Evolutionary conservation across 441 rosid species (phyloP).

Genomic region (Corymbia calophylla): DNA sequence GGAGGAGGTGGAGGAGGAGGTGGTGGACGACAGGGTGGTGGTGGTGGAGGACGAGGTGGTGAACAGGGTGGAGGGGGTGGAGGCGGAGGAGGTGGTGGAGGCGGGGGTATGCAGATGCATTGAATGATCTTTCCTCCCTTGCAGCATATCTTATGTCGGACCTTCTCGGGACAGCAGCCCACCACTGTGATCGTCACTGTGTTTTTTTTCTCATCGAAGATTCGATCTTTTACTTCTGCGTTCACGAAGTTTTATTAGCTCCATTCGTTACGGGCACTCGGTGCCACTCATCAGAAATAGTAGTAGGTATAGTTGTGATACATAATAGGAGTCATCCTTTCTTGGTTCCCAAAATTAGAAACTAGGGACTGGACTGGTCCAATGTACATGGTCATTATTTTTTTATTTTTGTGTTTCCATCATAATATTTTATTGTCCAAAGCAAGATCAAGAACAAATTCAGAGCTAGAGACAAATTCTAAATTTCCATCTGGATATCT

Average conservation of each 20-base stretch:
- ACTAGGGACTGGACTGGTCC: no score
- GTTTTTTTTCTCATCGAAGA: neutral
- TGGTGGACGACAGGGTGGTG: no score
- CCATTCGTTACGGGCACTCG: neutral
- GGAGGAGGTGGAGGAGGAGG: no score
- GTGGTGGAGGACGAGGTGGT: no score
- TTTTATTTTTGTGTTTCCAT: no score
- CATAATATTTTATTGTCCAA: no score
- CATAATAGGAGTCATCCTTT: neutral
- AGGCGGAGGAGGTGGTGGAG: neutral
- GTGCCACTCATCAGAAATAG: neutral
- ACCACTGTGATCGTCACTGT: constrained; percentile 1
- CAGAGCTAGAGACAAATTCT: no score
- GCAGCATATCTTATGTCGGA: neutral
- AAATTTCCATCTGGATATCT: no score
- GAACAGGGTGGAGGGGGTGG: no score
- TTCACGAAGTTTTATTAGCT: neutral
- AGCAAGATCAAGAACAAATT: no score
- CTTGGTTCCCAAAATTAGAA: no score
- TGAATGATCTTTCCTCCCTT: neutral
- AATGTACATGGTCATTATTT: no score
- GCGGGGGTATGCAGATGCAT: neutral
- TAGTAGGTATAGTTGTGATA: neutral
- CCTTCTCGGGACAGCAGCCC: constrained; percentile 1
- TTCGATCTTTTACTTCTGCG: constrained; percentile 1